Evolutionary conservation across 2,329 filamentous ascomycete genomes (phyloP), one percentile per base, ranked within the genome.

Genomic region (Hypocreales sp.): DNA sequence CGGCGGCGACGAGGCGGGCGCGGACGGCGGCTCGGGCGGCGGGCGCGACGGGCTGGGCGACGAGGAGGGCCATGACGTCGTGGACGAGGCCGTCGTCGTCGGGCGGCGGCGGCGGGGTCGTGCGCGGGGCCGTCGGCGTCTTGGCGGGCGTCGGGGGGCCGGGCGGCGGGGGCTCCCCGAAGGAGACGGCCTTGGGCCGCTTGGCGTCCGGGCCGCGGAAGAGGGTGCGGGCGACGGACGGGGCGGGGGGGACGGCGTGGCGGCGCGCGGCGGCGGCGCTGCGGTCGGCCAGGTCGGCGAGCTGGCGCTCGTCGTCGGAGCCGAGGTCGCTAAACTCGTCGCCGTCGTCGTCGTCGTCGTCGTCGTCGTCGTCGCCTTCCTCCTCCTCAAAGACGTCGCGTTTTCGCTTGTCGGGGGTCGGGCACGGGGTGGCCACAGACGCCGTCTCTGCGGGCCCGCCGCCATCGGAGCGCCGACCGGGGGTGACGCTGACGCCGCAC

Each of bases 1-100:
- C 64, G 36, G 79, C 61, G 24, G 53, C 64, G 20, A 61, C 56
- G 18, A 81, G 53, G 7, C 67, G 38, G 15, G 37, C 32, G 1
- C 48, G 46, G 2, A 77, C 45, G 14, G 43, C 48, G 2, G 37
- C 31, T 5, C 56, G 46, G 1, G 55, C 50, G 0, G 40, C 32
- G 2, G 46, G 40, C 14, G 55, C 49, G 11, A 72, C 35, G 7
- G 48, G 40, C 30, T 61, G 52, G 22, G 46, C 50, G 10, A 47
- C 46, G 2, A 77, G 55, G 5, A 74, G 40, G 2, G 40, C 37
- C 47, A 72, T 55, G 22, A 74, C 53, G 26, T 68, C 55, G 4
- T 51, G 42, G 2, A 55, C 56, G 27, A 66, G 43, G 20, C 58
- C 50, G 32, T 46, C 44, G 14, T 28, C 26, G 3, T 33, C n/a